phyloP scores from a whole-genome alignment of 164 flowering plant genomes.

The Magnolia officinalis region DNA sequence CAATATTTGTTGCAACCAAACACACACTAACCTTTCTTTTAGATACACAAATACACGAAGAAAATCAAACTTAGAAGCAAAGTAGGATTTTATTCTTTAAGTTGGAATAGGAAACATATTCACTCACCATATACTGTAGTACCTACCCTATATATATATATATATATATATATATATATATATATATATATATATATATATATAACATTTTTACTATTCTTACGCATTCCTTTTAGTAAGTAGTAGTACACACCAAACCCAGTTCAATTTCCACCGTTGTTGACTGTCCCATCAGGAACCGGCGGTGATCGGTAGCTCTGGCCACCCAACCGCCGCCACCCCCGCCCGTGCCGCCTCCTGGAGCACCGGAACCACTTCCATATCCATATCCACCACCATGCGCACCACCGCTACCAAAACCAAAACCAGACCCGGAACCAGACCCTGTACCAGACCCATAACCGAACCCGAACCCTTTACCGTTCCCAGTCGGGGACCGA shows the following conservation, averaged over 20 bases:
- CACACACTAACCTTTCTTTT: too few species aligned
- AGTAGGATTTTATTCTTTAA: neutral
- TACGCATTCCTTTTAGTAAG: neutral
- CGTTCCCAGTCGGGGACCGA: conserved; percentile 50
- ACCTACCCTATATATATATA: neutral
- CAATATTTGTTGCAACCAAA: too few species aligned
- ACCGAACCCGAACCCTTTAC: conserved; percentile 63
- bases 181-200: too few species aligned
- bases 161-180: too few species aligned
- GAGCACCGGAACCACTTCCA: conserved; percentile 21
- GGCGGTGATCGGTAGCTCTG: conserved; percentile 1
- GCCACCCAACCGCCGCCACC: conserved; percentile 15
- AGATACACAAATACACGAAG: too few species aligned
- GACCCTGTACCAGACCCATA: conserved; percentile 56
- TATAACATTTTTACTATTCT: neutral
- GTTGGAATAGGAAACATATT: neutral
- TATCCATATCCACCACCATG: conserved; percentile 35
- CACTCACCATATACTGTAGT: neutral
- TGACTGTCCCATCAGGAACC: neutral
- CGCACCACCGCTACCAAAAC: conserved; percentile 40
- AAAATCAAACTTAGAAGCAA: neutral
- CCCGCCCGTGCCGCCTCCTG: conserved; percentile 1
- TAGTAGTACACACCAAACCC: neutral
- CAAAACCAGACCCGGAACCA: conserved; percentile 42
- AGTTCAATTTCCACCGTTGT: conserved; percentile 4